Base-by-base conservation (phyloP, 208 protist species). In the Angomonas ambiguus region DNA sequence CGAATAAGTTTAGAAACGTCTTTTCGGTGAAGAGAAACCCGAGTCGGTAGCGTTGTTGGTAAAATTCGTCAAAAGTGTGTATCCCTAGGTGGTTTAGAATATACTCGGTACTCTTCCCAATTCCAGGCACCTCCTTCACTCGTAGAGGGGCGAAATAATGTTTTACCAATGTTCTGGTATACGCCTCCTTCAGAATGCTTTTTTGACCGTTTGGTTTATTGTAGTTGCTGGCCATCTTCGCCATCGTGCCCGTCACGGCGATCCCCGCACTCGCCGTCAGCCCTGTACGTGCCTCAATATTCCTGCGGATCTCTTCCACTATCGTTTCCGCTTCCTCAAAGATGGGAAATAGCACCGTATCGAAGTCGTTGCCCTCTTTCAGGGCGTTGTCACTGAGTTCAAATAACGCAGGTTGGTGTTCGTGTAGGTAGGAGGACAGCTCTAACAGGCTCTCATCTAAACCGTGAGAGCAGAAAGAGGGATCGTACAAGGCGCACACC, bases 161-260 rank as follows among this genome's bases (percentile, higher is more conserved):
- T 51, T 93, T 75, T 13, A 95, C 74, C 4, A 78, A 74, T 61
- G 89, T 65, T 2, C 76, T 69, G 16, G 72, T 79, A 63, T 67
- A 73, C 24, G 92, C 74, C 2, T 57, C 58, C 16, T 91, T 66
- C 0, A 76, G 42, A 51, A 84, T 86, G 24, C 45, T 53, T n/a
- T 53, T 53, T 75, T 97, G 94, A 13, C 94, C 96, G 62, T 98
- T 88, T 8, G 96, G 96, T 71, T 98, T 98, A 51, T 96, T 88
- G 62, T 84, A 76, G 61, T 98, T 96, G 8, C 83, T 81, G 27
- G 77, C 84, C 22, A 97, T 94, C 77, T 97, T 97, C 16, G 90
- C 76, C 34, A 97, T 71, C 28, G 83, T 82, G 11, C 71, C 48
- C 4, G 90, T 94, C 4, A 87, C 77, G 1, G 75, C 88, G 34